A percentile compares a stretch with the other conserved stretches of the same genome.
Evolutionary conservation across 352 stramenopile genomes (phyloP).

Genomic region (Phytopythium ostracodes): DNA sequence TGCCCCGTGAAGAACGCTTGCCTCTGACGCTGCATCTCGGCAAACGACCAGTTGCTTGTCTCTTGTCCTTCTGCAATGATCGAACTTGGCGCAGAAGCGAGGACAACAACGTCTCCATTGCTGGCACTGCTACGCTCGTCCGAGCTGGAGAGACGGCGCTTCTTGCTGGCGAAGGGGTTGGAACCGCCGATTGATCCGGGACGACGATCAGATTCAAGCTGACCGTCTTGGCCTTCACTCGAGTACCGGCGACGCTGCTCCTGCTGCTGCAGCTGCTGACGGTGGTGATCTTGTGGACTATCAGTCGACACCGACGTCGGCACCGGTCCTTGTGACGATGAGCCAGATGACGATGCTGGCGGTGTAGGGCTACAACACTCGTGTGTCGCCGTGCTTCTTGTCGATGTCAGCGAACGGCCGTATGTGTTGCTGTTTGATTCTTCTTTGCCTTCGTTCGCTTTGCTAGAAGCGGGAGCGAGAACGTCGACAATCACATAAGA

Average conservation of each 20-base stretch:
- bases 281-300: background rate
- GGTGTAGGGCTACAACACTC: background rate
- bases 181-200: background rate
- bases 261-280: background rate
- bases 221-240: background rate
- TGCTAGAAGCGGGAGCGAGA: background rate
- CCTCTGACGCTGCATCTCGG: slow-evolving; percentile 33
- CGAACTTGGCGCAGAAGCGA: background rate
- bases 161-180: background rate
- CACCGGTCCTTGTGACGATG: background rate
- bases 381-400: background rate
- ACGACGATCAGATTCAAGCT: background rate
- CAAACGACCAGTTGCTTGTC: slow-evolving; percentile 30
- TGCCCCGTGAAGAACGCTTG: slow-evolving; percentile 40
- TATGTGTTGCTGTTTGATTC: background rate
- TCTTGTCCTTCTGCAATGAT: background rate
- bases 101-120: background rate
- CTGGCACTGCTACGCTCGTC: background rate
- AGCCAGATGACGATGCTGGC: background rate
- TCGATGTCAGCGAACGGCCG: background rate
- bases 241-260: background rate
- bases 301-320: background rate
- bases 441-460: background rate
- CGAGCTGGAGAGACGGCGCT: slow-evolving; percentile 1
- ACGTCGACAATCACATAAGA: background rate